Conservation (phyloP, 768 basidiomycete genomes). For the Kwoniella sp. region DNA sequence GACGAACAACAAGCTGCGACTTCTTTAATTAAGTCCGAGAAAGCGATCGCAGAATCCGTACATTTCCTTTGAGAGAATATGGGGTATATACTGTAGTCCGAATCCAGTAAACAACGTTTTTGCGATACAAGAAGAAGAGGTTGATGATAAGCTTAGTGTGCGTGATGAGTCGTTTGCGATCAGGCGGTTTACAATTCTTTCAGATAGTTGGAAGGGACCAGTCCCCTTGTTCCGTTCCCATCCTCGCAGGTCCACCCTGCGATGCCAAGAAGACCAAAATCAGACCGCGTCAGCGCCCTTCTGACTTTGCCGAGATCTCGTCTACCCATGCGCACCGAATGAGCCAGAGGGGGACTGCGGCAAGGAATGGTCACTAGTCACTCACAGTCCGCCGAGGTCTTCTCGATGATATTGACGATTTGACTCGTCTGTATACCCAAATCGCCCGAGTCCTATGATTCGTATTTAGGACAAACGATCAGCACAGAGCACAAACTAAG, state of each 20-base stretch:
- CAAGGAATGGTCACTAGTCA: too few species aligned
- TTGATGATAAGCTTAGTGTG: neutral
- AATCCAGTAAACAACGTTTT: neutral
- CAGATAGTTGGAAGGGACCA: slow-evolving; percentile 47
- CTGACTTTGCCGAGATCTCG: neutral
- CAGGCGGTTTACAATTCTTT: slow-evolving; percentile 30
- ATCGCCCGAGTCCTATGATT: slow-evolving; percentile 37
- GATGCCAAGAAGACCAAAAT: neutral
- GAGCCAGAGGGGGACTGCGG: too few species aligned
- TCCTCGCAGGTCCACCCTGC: slow-evolving; percentile 54
- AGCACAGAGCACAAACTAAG: too few species aligned
- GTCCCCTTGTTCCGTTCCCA: slow-evolving; percentile 40
- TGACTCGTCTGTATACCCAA: slow-evolving; percentile 40
- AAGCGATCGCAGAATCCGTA: too few species aligned
- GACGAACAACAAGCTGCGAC: too few species aligned
- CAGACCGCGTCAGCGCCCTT: neutral
- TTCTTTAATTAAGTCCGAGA: too few species aligned
- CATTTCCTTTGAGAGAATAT: too few species aligned
- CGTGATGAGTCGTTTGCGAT: neutral
- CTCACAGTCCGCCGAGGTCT: slow-evolving; percentile 51
- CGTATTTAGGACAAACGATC: neutral
- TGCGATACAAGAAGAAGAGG: slow-evolving; percentile 1
- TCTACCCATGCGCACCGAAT: too few species aligned
- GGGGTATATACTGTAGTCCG: too few species aligned
- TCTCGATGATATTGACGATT: slow-evolving; percentile 43